Base-by-base conservation (phyloP, 2,329 filamentous ascomycete species). In the Hypoxylon sp. region DNA sequence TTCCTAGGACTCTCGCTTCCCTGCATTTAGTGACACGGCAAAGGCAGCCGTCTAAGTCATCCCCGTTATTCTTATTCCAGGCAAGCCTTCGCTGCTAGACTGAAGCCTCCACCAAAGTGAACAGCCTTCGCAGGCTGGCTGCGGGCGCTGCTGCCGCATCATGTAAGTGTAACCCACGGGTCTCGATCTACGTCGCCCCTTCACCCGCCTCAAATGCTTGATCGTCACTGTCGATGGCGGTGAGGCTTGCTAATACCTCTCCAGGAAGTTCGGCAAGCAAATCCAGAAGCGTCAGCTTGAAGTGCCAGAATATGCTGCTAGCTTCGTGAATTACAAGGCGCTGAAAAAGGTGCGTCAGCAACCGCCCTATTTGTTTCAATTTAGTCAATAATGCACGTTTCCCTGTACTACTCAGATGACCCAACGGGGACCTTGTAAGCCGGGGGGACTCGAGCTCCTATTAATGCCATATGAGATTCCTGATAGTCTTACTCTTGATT, bases 221-320 rank as follows among this genome's bases (percentile, higher is more conserved):
- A 42, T 37, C 7, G 43, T 43, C 18, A 18, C 27, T 47, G n/a
- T 53, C 21, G 40, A 21, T 42, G 24, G 13, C 13, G 26, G 37
- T 3, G 55, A 51, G 43, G 33, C 23, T 48, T 21, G 50, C 69
- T 72, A 63, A 72, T 53, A 40, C 56, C 55, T 48, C 57, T 63
- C 48, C 71, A 99, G 94, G 95, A 99, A 99, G 86, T 99, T 99
- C 81, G 95, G 95, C 77, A 99, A 99, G 83, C 92, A 97, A 75
- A 97, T 99, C 68, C 95, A 98, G 82, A 97, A 97, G 82, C 89
- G 93, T 75, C 95, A 99, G 84, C 91, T 99, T 72, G 95, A 99
- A 76, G 93, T 99, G 59, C 95, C 95, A 59, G 95, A 99, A 84
- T 99, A 99, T 88, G 94, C 95, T 62, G 92, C 94, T 65, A 97